Base-by-base conservation (phyloP, 805 yeast species). In the Sungouiozyma ichnusensis region DNA sequence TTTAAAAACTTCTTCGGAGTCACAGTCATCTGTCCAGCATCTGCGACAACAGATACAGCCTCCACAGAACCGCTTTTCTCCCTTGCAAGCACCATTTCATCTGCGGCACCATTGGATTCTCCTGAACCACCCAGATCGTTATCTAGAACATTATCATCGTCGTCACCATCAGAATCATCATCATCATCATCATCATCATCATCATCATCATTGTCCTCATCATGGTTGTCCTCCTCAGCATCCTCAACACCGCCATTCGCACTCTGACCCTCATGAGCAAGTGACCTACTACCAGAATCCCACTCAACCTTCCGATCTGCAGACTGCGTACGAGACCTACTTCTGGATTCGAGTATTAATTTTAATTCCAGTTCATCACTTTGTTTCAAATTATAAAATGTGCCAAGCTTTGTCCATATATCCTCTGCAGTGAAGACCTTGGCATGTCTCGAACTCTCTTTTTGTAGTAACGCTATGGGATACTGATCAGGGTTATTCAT, bases 361-460 rank as follows among this genome's bases (percentile, higher is more conserved):
- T 54, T 58, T 37, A 65, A 65, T 44, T 74, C 86, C 17, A 79
- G 47, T 20, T 67, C 71, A 45, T 81, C 86, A 8, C 81, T 63
- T 18, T 73, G 74, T 5, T 69, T 66, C 39, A 83, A 60, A 50
- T 83, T 71, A 54, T 81, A 85, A 32, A 73, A 60, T 29, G 61
- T 61, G 1, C 52, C 62, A 20, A 85, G 65, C 52, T 76, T 78
- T 19, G 63, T 68, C 81, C 82, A 76, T 3, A 82, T 65, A 35
- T 80, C 81, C 2, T 54, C 53, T 0, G 73, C 68, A 2, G 76
- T 66, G 42, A 74, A 62, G 5, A 47, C 42, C 36, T 52, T 55
- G 11, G 44, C 47, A 14, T 45, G 35, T 16, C 49, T 48, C 7
- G 46, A 37, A 9, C 40, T 39, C 39, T 58, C 60, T 40, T 57